Evolutionary conservation across 306 rosid genomes (phyloP).

Genomic region (Dalbergia cochinchinensis): DNA sequence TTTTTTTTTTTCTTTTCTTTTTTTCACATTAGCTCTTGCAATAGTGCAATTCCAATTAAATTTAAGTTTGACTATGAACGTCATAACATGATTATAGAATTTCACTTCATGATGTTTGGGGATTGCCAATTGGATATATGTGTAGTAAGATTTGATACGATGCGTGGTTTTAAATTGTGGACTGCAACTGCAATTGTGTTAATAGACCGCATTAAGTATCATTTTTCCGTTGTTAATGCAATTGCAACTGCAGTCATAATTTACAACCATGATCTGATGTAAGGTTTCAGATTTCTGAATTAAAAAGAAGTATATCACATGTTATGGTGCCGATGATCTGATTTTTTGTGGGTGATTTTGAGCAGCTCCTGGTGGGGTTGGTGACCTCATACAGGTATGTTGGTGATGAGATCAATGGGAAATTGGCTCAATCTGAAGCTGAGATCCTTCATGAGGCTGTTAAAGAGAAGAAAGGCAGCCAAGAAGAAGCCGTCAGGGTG

Average conservation of each 20-base stretch:
- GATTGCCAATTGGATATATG: neutral
- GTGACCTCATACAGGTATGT: slow-evolving; percentile 59
- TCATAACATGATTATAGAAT: neutral
- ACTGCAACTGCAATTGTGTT: no score
- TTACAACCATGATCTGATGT: no score
- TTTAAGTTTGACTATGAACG: neutral
- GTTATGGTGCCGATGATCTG: slow-evolving; percentile 14
- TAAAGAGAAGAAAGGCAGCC: slow-evolving; percentile 63
- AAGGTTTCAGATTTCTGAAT: no score
- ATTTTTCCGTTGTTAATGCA: no score
- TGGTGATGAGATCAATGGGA: slow-evolving; percentile 59
- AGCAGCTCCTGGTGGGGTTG: slow-evolving; percentile 68
- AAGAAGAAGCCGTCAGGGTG: slow-evolving; percentile 75
- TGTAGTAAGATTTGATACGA: no score
- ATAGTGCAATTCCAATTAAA: neutral
- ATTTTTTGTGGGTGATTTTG: slow-evolving; percentile 25
- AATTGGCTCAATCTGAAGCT: slow-evolving; percentile 68
- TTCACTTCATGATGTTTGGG: neutral
- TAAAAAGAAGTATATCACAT: no score
- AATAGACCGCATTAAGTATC: no score
- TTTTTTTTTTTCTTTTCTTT: neutral
- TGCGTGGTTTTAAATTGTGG: no score
- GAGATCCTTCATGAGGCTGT: slow-evolving; percentile 74
- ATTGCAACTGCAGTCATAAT: no score
- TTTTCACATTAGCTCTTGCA: neutral